A percentile compares a stretch with the other conserved stretches of the same genome.
phyloP scores from a whole-genome alignment of 192 early-diverging fungal species.

The Rhizophagus clarus region DNA sequence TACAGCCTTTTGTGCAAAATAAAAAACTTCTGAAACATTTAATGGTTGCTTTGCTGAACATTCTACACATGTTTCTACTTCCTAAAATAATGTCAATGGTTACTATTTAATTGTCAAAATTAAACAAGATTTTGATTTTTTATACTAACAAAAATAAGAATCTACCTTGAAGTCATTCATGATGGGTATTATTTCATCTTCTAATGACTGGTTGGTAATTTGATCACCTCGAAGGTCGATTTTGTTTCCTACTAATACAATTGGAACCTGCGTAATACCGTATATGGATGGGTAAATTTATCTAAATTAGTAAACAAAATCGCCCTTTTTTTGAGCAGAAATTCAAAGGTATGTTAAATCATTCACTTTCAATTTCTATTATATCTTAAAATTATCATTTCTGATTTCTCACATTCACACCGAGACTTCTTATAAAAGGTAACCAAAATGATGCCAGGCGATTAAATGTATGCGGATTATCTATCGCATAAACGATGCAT shows the following conservation, averaged over 20 bases:
- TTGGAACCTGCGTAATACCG: slow-evolving; percentile 67
- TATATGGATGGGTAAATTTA: background rate
- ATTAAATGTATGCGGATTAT: slow-evolving; percentile 82
- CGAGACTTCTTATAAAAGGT: slow-evolving; percentile 87
- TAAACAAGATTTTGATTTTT: background rate
- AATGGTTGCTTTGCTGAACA: slow-evolving; percentile 95
- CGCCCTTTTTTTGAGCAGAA: background rate
- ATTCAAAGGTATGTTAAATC: slow-evolving; percentile 10
- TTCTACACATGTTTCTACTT: slow-evolving; percentile 98
- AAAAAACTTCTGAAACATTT: slow-evolving; percentile 99
- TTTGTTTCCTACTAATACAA: slow-evolving; percentile 93
- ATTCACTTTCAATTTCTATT: background rate
- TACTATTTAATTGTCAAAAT: background rate
- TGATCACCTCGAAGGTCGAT: slow-evolving; percentile 87
- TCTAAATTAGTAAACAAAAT: slow-evolving; percentile 9
- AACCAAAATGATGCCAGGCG: slow-evolving; percentile 90
- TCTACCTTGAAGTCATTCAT: slow-evolving; percentile 98
- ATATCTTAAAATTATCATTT: background rate
- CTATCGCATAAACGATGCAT: slow-evolving; percentile 95
- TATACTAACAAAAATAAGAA: background rate
- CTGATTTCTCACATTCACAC: slow-evolving; percentile 75
- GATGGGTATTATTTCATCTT: slow-evolving; percentile 94
- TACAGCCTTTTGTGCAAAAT: slow-evolving; percentile 99
- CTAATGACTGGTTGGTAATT: slow-evolving; percentile 79
- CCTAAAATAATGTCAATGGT: slow-evolving; percentile 48